A percentile compares a stretch with the other conserved stretches of the same genome.
These are phyloP conservation scores for Aspergillus floridensis DNA, from an alignment of 2,329 filamentous ascomycete genomes.

Conservation along the genomic window DNA sequence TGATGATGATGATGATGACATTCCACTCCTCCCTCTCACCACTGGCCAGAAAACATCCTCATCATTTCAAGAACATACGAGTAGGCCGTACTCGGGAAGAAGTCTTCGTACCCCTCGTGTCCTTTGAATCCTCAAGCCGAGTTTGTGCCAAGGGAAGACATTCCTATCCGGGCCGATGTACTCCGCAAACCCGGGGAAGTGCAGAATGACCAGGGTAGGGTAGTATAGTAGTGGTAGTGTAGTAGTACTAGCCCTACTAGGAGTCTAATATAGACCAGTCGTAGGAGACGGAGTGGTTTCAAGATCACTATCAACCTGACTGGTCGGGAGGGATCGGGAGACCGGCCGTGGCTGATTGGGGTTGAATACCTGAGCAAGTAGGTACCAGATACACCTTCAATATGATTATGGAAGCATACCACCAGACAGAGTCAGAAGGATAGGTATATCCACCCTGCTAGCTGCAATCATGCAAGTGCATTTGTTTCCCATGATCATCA, in stretches of 20 bases:
- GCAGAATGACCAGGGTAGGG: background rate
- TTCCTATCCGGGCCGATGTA: background rate
- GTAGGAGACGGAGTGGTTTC: background rate
- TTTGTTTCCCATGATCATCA: too few species aligned
- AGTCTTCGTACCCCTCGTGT: too few species aligned
- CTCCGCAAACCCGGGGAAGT: background rate
- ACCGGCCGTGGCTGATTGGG: constrained; percentile 5
- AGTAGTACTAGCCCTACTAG: too few species aligned
- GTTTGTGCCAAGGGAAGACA: background rate
- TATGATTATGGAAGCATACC: background rate
- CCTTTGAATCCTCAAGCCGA: background rate
- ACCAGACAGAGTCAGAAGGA: background rate
- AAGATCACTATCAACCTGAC: background rate
- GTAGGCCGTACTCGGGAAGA: too few species aligned
- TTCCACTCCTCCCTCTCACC: background rate
- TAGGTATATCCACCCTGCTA: background rate
- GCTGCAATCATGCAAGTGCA: too few species aligned
- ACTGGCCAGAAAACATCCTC: too few species aligned
- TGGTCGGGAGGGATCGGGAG: background rate
- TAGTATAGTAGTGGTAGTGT: background rate
- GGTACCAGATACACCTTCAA: too few species aligned
- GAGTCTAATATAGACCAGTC: too few species aligned
- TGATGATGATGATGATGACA: constrained; percentile 5
- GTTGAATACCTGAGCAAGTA: background rate
- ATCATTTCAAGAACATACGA: too few species aligned